Base-by-base conservation (phyloP, 108 stramenopile genomes). In the Cyclotella choctawhatcheeana region DNA sequence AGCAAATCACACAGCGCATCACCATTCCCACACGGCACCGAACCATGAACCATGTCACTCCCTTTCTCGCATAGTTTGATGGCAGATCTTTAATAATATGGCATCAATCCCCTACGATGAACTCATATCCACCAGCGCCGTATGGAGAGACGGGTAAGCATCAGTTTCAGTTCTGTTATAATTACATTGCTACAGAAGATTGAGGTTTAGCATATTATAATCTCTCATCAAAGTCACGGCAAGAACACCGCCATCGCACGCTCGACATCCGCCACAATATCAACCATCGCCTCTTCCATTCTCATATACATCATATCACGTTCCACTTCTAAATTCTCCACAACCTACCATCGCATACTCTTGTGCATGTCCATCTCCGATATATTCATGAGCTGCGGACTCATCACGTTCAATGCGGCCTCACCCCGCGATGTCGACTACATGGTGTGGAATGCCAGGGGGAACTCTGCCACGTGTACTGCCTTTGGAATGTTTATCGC, bases 381-480 rank as follows among this genome's bases (percentile, higher is more conserved):
- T 37, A 33, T 62, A 18, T 8, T 62, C 12, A 40, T 37, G 10
- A 25, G 21, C 21, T 44, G 10, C 17, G 25, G 61, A 3, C 18
- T 37, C 6, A 25, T 25, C 4, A 6, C 24, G 6, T 37, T 62
- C 20, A 37, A 37, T 44, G 10, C 22, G 16, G 16, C 61, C 8
- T 7, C 34, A 21, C 61, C 61, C 16, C 35, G 3, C 6, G 61
- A 62, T 62, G 61, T 35, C 20, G 34, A 40, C 6, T 62, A 62
- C 18, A 25, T 25, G 8, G 61, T 37, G 32, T 62, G 61, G 61
- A 62, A 62, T 29, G 66, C 51, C 8, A 13, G 20, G 21, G 66
- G 66, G 5, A 67, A 67, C 26, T 5, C 10, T 12, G 66, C 66
- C 10, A 53, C 50, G 6, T 67, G 66, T 22, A 26, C 5, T n/a